These are phyloP conservation scores for Dactylellina parvicollis DNA, from an alignment of 2,329 filamentous ascomycete genomes.

Conservation along the genomic window DNA sequence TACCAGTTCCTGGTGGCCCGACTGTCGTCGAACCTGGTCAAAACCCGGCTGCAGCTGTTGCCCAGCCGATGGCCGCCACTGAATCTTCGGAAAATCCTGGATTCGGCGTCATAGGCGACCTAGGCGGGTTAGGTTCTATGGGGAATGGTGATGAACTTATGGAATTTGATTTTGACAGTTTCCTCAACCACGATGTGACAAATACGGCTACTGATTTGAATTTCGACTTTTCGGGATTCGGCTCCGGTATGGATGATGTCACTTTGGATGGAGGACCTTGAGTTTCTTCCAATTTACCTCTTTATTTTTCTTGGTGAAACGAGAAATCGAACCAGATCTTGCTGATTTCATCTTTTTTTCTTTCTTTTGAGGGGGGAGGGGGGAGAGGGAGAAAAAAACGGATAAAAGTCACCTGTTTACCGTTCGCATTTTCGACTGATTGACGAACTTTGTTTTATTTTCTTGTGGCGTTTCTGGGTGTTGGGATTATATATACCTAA, in stretches of 20 bases:
- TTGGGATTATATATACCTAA: constrained; percentile 24
- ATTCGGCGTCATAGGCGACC: constrained; percentile 23
- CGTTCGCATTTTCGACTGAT: constrained; percentile 7
- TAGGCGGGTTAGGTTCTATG: constrained; percentile 25
- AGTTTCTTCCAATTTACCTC: no score
- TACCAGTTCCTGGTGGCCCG: constrained; percentile 19
- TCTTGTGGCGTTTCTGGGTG: constrained; percentile 34
- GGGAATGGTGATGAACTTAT: constrained; percentile 33
- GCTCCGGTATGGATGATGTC: constrained; percentile 36
- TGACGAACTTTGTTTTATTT: not conserved
- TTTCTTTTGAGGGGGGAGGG: constrained; percentile 56
- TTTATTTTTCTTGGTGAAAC: constrained; percentile 59
- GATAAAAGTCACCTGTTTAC: constrained; percentile 21
- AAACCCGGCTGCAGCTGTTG: constrained; percentile 29
- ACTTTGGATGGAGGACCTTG: constrained; percentile 39
- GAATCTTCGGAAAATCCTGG: constrained; percentile 38
- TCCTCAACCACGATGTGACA: constrained; percentile 66
- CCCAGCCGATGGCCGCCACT: constrained; percentile 29
- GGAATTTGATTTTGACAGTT: constrained; percentile 73
- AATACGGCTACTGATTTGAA: constrained; percentile 60
- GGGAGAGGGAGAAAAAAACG: no score
- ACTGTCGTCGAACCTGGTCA: constrained; percentile 24
- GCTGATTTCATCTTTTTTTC: constrained; percentile 64
- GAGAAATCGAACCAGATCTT: constrained; percentile 66
- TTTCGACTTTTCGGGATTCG: constrained; percentile 47